phyloP scores from a whole-genome alignment of 2,329 filamentous ascomycete species.

The Samsoniella hepiali region DNA sequence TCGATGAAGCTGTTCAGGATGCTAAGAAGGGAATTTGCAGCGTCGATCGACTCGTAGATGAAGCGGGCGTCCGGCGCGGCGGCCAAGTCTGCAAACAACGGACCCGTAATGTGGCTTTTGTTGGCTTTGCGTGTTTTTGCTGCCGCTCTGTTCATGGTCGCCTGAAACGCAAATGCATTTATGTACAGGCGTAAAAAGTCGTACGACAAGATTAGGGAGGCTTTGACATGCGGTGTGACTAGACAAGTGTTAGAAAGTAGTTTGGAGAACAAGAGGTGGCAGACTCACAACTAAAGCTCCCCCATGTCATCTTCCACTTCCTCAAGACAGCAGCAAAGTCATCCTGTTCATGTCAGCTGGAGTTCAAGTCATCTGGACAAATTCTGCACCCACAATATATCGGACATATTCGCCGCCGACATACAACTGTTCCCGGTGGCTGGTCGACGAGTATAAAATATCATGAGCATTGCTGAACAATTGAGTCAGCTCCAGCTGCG shows the following conservation, averaged over 20 bases:
- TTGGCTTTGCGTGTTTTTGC: conserved; percentile 32
- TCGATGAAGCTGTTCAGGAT: conserved; percentile 59
- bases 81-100: conserved; percentile 51
- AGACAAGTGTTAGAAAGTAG: neutral
- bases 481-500: conserved; percentile 67
- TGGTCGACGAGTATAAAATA: conserved; percentile 68
- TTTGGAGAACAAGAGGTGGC: neutral
- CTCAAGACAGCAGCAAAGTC: conserved; percentile 67
- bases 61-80: conserved; percentile 62
- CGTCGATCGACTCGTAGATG: conserved; percentile 64
- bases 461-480: conserved; percentile 73
- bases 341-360: conserved; percentile 37
- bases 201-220: conserved; percentile 65
- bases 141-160: conserved; percentile 53
- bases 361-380: too few species aligned
- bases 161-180: conserved; percentile 73
- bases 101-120: conserved; percentile 34
- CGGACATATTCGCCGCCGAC: conserved; percentile 70
- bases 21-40: conserved; percentile 58
- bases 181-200: conserved; percentile 72
- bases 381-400: conserved; percentile 49
- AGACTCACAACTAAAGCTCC: conserved; percentile 56
- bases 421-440: conserved; percentile 66
- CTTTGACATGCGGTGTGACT: conserved; percentile 64
- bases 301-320: conserved; percentile 69